A percentile compares a stretch with the other conserved stretches of the same genome.
Conservation (phyloP, 768 basidiomycete species). For the Tricholoma hemisulphureum region DNA sequence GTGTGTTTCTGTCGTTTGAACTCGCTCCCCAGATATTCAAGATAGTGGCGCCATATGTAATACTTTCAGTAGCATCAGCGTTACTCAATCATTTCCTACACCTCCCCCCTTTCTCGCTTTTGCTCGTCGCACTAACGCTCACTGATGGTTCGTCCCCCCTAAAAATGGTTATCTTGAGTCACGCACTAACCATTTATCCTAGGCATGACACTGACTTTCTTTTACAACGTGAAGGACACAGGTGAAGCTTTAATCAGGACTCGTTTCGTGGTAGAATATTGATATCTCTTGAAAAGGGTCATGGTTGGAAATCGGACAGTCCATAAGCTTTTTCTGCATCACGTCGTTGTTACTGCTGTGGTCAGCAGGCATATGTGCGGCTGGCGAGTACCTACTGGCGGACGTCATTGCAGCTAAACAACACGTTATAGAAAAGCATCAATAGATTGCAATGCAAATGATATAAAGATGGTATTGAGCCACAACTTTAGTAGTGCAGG, state of each 20-base stretch:
- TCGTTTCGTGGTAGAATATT: constrained; percentile 13
- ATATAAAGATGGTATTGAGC: too few relatives aligned
- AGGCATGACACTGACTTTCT: constrained; percentile 85
- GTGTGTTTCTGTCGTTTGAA: too few relatives aligned
- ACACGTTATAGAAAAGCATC: background rate
- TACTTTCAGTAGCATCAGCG: constrained; percentile 68
- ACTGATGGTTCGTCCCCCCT: constrained; percentile 53
- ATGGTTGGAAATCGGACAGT: constrained; percentile 88
- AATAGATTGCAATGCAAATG: too few relatives aligned
- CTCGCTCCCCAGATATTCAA: constrained; percentile 63
- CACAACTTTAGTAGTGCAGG: too few relatives aligned
- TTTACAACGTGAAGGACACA: constrained; percentile 79
- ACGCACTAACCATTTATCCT: background rate
- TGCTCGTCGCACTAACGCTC: constrained; percentile 72
- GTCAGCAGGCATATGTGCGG: constrained; percentile 72
- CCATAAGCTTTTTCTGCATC: constrained; percentile 86
- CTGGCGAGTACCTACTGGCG: constrained; percentile 72
- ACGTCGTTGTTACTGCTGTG: constrained; percentile 76
- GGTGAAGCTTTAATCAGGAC: constrained; percentile 35
- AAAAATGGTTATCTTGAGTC: constrained; percentile 8
- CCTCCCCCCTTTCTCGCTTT: constrained; percentile 77
- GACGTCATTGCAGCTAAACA: constrained; percentile 24
- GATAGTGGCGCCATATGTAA: constrained; percentile 76
- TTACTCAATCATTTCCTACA: constrained; percentile 63
- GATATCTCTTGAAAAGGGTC: constrained; percentile 46